A percentile compares a stretch with the other conserved stretches of the same genome.
These are phyloP conservation scores for Puccinia hordei DNA, from an alignment of 1,284 basidiomycete species.

Conservation along the genomic window DNA sequence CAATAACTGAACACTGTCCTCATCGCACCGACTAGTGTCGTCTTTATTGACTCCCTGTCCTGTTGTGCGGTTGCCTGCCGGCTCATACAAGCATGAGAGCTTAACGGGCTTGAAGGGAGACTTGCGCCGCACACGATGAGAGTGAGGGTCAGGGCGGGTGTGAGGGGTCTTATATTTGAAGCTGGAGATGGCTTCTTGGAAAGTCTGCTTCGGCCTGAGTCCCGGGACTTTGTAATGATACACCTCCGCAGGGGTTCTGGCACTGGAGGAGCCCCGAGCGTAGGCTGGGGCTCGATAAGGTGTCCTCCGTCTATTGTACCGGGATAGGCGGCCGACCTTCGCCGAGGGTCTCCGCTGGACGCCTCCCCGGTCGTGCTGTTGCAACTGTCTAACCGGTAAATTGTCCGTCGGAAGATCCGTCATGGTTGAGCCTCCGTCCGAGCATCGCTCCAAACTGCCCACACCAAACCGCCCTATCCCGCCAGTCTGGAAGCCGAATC, in stretches of 20 bases:
- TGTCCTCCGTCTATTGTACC: constrained; percentile 16
- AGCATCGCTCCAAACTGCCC: not conserved
- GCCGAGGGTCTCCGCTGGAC: not conserved
- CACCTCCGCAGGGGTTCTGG: constrained; percentile 9
- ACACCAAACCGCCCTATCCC: not conserved
- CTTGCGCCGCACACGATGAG: not conserved
- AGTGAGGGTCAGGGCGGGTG: not conserved
- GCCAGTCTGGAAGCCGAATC: not conserved
- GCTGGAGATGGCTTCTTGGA: constrained; percentile 12
- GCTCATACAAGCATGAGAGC: constrained; percentile 13
- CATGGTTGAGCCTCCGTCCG: not conserved
- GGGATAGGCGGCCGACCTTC: constrained; percentile 26
- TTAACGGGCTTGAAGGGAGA: not conserved
- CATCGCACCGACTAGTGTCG: not conserved
- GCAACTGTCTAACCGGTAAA: not conserved
- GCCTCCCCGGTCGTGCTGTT: not conserved
- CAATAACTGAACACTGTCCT: not conserved
- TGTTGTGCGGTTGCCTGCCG: too few relatives aligned
- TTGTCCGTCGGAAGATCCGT: not conserved
- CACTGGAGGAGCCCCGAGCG: constrained; percentile 32
- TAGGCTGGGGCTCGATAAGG: constrained; percentile 15
- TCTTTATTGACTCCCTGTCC: not conserved
- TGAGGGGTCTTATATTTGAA: constrained; percentile 8
- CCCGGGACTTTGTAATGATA: constrained; percentile 4
- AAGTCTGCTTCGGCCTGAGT: not conserved